Evolutionary conservation across 2,329 filamentous ascomycete species (phyloP).

Genomic region (Penicillium italicum): DNA sequence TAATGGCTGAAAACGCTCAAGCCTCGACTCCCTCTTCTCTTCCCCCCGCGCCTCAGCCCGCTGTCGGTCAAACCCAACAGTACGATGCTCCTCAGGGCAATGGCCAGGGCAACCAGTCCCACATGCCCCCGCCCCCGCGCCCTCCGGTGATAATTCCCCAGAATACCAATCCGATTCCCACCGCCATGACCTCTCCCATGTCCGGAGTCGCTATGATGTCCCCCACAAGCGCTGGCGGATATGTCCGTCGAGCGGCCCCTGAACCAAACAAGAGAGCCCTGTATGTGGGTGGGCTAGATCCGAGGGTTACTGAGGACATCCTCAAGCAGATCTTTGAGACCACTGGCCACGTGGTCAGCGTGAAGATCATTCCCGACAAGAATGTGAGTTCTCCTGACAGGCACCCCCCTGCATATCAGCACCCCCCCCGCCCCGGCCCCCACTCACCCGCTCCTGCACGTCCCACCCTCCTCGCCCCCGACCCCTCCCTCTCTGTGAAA

Average conservation of each 20-base stretch:
- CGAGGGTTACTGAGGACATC: conserved; percentile 92
- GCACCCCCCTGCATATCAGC: conserved; percentile 7
- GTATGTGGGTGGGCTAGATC: conserved; percentile 92
- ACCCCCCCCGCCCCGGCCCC: too few relatives aligned
- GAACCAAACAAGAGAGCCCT: conserved; percentile 98
- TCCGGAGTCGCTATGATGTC: conserved; percentile 71
- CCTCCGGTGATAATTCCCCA: conserved; percentile 83
- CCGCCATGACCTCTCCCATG: conserved; percentile 84
- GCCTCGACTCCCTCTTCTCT: conserved; percentile 62
- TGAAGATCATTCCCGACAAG: conserved; percentile 99
- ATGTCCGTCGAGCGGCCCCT: conserved; percentile 83
- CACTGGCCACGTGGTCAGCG: conserved; percentile 94
- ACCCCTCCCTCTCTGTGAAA: too few relatives aligned
- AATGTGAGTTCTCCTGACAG: conserved; percentile 65
- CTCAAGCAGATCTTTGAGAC: conserved; percentile 98
- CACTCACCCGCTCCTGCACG: too few relatives aligned
- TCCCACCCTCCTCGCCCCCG: too few relatives aligned
- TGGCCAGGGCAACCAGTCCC: conserved; percentile 64
- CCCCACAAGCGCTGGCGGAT: conserved; percentile 74
- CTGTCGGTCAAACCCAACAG: conserved; percentile 59
- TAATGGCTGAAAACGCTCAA: conserved; percentile 75
- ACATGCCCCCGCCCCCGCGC: conserved; percentile 87
- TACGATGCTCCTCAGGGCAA: conserved; percentile 71
- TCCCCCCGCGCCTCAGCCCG: conserved; percentile 64
- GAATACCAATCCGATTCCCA: conserved; percentile 93